Evolutionary conservation across 2,329 filamentous ascomycete species (phyloP).

Genomic region (Cladosporium sp.): DNA sequence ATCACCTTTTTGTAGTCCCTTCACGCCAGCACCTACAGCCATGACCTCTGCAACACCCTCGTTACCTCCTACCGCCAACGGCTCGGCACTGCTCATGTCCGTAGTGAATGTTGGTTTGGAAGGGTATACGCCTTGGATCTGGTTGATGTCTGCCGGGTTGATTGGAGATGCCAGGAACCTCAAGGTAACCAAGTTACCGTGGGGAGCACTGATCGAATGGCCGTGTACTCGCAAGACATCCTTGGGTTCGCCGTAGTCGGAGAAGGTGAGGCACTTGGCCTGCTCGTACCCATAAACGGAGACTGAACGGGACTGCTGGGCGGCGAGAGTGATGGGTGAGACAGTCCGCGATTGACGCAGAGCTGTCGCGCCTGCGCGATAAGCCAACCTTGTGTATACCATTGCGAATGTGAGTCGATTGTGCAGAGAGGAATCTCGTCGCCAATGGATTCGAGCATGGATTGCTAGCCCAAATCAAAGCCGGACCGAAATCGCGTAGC

Average conservation of each 20-base stretch:
- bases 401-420: slow-evolving; percentile 18
- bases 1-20: slow-evolving; percentile 71
- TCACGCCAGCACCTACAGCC: slow-evolving; percentile 62
- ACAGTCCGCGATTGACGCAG: slow-evolving; percentile 10
- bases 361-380: slow-evolving; percentile 15
- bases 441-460: neutral
- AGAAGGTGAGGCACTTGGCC: slow-evolving; percentile 77
- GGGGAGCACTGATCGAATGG: slow-evolving; percentile 74
- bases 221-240: slow-evolving; percentile 70
- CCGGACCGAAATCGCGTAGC: neutral
- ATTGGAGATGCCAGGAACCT: slow-evolving; percentile 88
- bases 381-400: slow-evolving; percentile 28
- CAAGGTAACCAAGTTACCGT: slow-evolving; percentile 72
- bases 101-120: slow-evolving; percentile 76
- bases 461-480: neutral
- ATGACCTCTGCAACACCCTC: slow-evolving; percentile 94
- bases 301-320: slow-evolving; percentile 43
- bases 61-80: slow-evolving; percentile 80
- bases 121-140: slow-evolving; percentile 95
- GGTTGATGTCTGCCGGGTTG: slow-evolving; percentile 97
- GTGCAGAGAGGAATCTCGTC: neutral
- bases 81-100: slow-evolving; percentile 71
- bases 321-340: slow-evolving; percentile 6
- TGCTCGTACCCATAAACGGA: slow-evolving; percentile 78
- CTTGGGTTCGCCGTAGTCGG: slow-evolving; percentile 71